Evolutionary conservation across 2,329 filamentous ascomycete genomes (phyloP), one percentile per base, ranked within the genome.

Genomic region (Calonectria honghensis): DNA sequence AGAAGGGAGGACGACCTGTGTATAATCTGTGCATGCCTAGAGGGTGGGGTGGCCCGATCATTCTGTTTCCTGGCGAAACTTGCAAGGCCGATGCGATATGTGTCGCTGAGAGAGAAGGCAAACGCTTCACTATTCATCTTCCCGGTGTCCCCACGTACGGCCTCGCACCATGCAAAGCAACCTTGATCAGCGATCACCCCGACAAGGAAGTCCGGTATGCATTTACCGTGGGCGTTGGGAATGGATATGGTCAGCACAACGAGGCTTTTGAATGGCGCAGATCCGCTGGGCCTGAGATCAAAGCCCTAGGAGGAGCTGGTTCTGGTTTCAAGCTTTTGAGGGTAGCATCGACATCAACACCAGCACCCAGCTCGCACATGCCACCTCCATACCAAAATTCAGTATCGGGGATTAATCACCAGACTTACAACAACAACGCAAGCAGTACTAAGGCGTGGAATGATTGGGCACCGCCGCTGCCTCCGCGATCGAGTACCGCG

Each of bases 1-100:
- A 63, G 57, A 63, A 41, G 20, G 57, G 37, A 63, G 57, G 57
- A 29, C 20, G 32, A 10, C 35, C 57, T 5, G 3, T 63, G 16
- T 63, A 63, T 37, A 63, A 39, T 27, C 24, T 63, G 27, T 63
- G 57, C 35, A 63, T 63, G 57, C 57, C 57, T 2, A 63, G 16
- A 24, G 57, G 57, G 1, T 63, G 57, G 57, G 57, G 57, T 27
- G 57, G 57, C 7, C 57, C 57, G 3, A 41, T 63, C 14, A 41
- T 63, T 41, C 57, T 63, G 29, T 63, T 63, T 24, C 57, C 57
- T 4, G 57, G 57, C 24, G 57, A 63, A 27, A 39, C 39, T 10
- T 63, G 57, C 57, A 63, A 63, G n/a, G 37, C n/a, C 14, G 57
- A 63, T 7, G n/a, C 57, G 7, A 41, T 63, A 14, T 63, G 35